Base-by-base conservation (phyloP, 345 rosid species). In the Brassica carinata region DNA sequence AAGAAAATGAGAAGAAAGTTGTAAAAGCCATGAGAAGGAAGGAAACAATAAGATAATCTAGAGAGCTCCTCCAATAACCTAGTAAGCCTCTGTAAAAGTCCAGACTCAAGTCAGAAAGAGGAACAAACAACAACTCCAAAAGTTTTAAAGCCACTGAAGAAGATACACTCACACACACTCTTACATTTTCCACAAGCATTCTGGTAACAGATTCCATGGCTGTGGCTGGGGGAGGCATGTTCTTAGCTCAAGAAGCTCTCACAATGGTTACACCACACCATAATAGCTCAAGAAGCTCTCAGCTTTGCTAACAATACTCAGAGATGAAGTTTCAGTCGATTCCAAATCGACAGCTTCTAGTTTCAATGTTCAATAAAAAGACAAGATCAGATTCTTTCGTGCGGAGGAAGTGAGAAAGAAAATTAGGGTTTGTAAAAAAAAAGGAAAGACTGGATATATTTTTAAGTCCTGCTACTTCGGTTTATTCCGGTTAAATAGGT, bases 61-160 rank as follows among this genome's bases (percentile, higher is more conserved):
- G 90, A 92, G 57, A 92, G 94, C 74, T 89, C 87, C 69, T 85
- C 87, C 86, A 91, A 7, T 38, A 10, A 80, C 27, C 89, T 85
- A 72, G 89, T 77, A 75, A 92, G 79, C 77, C 92, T 87, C 98
- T 91, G 95, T 85, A 75, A 15, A 74, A 74, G 55, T 57, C 45
- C 26, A 48, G 63, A 13, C 67, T 40, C 71, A 29, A 69, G 51
- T 17, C 58, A 43, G 51, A 43, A 43, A 43, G 51, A 43, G 4
- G 51, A 43, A 43, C 51, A 43, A 43, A 43, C 51, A 43, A 43
- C 14, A 43, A 43, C 51, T 43, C 51, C 51, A 10, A 40, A 40
- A 40, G 43, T 36, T 8, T 36, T 36, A 36, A 36, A 36, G 43
- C 8, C 43, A 36, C 8, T 7, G 43, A 36, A 36, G 43, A 36